Conservation (phyloP, 805 yeast species). For the Candida fluviatilis region DNA sequence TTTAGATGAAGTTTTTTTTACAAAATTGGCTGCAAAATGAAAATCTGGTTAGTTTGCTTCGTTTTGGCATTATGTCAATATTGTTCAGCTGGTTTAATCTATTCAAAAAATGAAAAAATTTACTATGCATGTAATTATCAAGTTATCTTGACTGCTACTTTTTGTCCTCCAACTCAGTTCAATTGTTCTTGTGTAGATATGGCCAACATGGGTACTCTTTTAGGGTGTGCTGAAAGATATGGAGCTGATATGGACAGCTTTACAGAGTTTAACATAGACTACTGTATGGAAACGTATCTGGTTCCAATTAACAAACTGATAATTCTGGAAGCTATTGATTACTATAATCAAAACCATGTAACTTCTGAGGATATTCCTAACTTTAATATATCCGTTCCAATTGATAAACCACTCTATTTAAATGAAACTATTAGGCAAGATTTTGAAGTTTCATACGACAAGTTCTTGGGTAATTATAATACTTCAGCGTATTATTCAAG, state of each 20-base stretch:
- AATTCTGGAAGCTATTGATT: constrained; percentile 10
- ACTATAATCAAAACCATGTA: constrained; percentile 15
- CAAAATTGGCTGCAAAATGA: no score
- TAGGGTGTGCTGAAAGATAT: constrained; percentile 22
- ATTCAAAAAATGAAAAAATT: no score
- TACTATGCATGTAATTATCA: constrained; percentile 10
- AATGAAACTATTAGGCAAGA: constrained; percentile 10
- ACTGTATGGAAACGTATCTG: constrained; percentile 16
- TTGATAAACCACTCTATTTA: constrained; percentile 24
- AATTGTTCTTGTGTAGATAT: constrained; percentile 27
- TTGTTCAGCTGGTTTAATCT: no score
- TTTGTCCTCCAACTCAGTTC: constrained; percentile 10
- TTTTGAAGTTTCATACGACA: constrained; percentile 21
- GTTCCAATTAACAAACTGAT: constrained; percentile 18
- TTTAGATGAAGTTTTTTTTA: no score
- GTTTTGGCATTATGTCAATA: no score
- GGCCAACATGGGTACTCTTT: constrained; percentile 25
- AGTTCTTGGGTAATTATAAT: constrained; percentile 38
- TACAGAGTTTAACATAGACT: constrained; percentile 10
- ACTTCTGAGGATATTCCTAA: constrained; percentile 14
- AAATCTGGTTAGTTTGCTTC: no score
- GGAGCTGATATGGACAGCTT: constrained; percentile 8
- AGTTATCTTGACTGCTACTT: neutral
- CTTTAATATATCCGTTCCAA: constrained; percentile 17
- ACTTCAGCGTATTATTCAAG: constrained; percentile 43